A percentile compares a stretch with the other conserved stretches of the same genome.
phyloP scores from a whole-genome alignment of 306 rosid genomes.

The Mimosa pudica region DNA sequence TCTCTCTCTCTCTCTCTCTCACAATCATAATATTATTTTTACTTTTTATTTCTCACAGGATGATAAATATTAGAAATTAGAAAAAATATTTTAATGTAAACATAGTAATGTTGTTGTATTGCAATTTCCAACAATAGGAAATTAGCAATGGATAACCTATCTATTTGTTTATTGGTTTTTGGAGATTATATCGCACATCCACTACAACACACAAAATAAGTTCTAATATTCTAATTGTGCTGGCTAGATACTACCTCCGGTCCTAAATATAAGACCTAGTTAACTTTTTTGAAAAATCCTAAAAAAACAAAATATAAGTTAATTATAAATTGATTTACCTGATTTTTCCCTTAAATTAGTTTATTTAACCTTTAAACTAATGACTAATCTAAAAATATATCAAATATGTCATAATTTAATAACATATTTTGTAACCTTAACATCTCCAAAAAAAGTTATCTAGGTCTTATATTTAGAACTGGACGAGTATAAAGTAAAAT shows the following conservation, averaged over 20 bases:
- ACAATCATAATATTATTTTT: background rate
- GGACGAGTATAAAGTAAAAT: background rate
- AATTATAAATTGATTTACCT: too few species aligned
- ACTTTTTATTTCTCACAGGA: background rate
- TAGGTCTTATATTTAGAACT: too few species aligned
- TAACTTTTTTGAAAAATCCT: too few species aligned
- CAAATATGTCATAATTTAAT: too few species aligned
- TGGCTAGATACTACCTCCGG: background rate
- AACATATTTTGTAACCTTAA: too few species aligned
- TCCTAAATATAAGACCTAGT: too few species aligned
- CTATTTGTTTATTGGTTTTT: too few species aligned
- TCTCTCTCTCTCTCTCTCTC: background rate
- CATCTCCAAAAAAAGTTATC: too few species aligned
- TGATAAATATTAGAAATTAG: background rate
- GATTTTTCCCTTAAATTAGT: too few species aligned
- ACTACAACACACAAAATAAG: background rate
- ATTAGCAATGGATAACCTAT: background rate
- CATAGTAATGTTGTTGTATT: background rate
- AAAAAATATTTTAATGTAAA: background rate
- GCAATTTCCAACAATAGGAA: background rate
- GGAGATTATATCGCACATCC: background rate
- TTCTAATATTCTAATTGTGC: background rate
- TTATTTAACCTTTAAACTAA: too few species aligned
- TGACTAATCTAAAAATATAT: too few species aligned
- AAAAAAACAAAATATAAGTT: too few species aligned